Conservation (phyloP, 2,329 filamentous ascomycete genomes). For the Penicillium olsonii region DNA sequence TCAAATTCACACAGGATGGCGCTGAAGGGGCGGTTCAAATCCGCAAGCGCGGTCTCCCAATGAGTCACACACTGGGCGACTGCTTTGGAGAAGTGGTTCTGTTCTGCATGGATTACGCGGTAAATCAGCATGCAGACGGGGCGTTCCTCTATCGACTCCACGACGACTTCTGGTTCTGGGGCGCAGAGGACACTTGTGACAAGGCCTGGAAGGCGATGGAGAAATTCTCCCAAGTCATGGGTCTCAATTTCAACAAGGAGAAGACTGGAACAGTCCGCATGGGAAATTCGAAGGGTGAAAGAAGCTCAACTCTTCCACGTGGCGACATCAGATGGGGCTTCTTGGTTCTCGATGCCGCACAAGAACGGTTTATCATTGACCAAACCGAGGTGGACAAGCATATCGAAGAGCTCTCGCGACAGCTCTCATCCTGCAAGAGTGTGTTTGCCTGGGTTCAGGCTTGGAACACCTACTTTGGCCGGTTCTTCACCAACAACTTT, state of each 20-base stretch:
- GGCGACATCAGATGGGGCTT: conserved; percentile 63
- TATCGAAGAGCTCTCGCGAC: conserved; percentile 59
- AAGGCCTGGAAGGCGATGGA: conserved; percentile 62
- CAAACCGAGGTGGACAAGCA: conserved; percentile 60
- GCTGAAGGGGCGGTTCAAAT: conserved; percentile 44
- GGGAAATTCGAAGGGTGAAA: conserved; percentile 15
- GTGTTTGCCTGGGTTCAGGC: conserved; percentile 62
- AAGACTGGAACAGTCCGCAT: conserved; percentile 59
- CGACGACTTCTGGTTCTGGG: conserved; percentile 70
- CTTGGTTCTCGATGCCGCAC: conserved; percentile 55
- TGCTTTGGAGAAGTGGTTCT: conserved; percentile 62
- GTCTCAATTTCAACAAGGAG: conserved; percentile 59
- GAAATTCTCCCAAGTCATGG: conserved; percentile 57
- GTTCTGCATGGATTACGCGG: conserved; percentile 66
- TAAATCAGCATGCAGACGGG: conserved; percentile 60
- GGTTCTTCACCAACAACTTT: conserved; percentile 62
- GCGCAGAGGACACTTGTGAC: conserved; percentile 54
- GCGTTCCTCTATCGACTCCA: conserved; percentile 62
- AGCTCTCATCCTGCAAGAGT: conserved; percentile 58
- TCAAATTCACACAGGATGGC: conserved; percentile 60
- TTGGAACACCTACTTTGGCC: conserved; percentile 60
- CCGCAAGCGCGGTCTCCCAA: conserved; percentile 60
- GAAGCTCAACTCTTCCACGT: conserved; percentile 43
- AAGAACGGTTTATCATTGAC: conserved; percentile 62
- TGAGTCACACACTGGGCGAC: conserved; percentile 61